Evolutionary conservation across 208 protist species (phyloP).

Genomic region (Wallacemonas sp.): DNA sequence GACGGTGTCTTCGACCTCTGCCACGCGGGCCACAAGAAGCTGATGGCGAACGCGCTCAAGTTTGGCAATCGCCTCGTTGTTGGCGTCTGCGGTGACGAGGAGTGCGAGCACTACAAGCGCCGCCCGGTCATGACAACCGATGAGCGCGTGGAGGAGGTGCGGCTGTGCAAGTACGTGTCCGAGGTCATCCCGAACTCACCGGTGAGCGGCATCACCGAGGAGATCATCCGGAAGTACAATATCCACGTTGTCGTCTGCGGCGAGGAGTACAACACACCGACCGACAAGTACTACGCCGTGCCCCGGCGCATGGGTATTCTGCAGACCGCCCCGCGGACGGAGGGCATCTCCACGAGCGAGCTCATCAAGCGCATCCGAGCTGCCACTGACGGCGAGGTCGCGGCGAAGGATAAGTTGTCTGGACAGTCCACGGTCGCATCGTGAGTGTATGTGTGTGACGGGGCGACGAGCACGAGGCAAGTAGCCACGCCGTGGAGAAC

Average conservation of each 20-base stretch:
- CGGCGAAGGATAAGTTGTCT: conserved; percentile 60
- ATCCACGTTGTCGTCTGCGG: conserved; percentile 92
- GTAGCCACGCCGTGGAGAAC: too few relatives aligned
- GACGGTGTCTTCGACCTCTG: conserved; percentile 94
- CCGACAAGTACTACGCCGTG: conserved; percentile 90
- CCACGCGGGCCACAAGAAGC: conserved; percentile 89
- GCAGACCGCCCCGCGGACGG: conserved; percentile 83
- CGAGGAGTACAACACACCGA: conserved; percentile 88
- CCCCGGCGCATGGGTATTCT: conserved; percentile 87
- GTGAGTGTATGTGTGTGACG: conserved; percentile 22
- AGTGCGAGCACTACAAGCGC: conserved; percentile 88
- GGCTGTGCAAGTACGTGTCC: conserved; percentile 89
- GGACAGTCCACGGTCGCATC: conserved; percentile 40
- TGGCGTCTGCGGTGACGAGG: conserved; percentile 91
- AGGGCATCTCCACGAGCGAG: conserved; percentile 90
- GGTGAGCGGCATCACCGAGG: conserved; percentile 79
- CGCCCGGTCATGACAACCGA: conserved; percentile 91
- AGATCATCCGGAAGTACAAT: conserved; percentile 92
- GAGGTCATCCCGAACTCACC: conserved; percentile 91
- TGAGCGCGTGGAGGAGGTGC: conserved; percentile 89
- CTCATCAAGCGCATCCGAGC: conserved; percentile 83
- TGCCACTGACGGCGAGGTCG: conserved; percentile 52
- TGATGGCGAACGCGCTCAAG: conserved; percentile 84
- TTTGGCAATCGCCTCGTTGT: conserved; percentile 92
- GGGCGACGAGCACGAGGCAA: too few relatives aligned